phyloP scores from a whole-genome alignment of 805 yeast genomes.

The Jamesozyma jinghongensis region DNA sequence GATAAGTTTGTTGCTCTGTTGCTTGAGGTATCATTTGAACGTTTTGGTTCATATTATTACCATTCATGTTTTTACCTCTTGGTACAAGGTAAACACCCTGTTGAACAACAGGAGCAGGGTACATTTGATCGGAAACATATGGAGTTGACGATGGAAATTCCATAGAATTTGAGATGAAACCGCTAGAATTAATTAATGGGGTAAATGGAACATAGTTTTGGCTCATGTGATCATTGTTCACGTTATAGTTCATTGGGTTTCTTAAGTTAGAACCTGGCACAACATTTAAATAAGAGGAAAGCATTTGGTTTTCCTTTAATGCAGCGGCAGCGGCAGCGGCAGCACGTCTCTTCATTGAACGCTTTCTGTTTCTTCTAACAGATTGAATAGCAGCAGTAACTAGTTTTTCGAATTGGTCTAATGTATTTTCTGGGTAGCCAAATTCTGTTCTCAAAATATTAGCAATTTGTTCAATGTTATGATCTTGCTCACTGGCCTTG shows the following conservation, averaged over 20 bases:
- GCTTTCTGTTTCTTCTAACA: conserved; percentile 76
- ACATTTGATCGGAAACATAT: conserved; percentile 1
- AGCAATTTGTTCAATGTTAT: conserved; percentile 68
- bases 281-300: conserved; percentile 1
- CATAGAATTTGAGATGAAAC: neutral
- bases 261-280: conserved; percentile 1
- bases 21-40: conserved; percentile 1
- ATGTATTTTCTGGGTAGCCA: conserved; percentile 47
- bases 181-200: neutral
- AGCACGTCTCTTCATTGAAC: conserved; percentile 38
- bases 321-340: conserved; percentile 3
- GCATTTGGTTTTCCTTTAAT: neutral
- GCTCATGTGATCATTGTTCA: neutral
- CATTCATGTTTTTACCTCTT: neutral
- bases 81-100: conserved; percentile 1
- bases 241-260: neutral
- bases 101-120: conserved; percentile 1
- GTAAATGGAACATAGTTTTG: neutral
- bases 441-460: conserved; percentile 68
- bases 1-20: neutral
- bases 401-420: conserved; percentile 73
- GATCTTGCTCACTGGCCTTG: conserved; percentile 90
- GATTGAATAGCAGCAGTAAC: conserved; percentile 93
- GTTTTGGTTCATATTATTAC: neutral
- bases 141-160: conserved; percentile 1